phyloP scores from a whole-genome alignment of 2,329 filamentous ascomycete genomes.

The Fusarium foetens region DNA sequence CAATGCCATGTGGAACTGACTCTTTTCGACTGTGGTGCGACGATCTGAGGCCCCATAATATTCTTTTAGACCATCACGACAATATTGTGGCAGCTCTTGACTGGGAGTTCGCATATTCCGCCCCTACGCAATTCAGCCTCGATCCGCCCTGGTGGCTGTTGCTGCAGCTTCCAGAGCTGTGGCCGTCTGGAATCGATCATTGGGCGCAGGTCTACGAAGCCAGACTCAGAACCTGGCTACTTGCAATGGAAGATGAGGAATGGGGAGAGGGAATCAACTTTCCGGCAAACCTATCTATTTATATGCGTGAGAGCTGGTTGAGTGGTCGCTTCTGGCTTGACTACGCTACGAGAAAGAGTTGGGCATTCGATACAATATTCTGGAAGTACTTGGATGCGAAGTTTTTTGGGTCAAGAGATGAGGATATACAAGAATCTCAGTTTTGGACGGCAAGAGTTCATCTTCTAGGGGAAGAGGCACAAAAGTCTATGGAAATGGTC shows the following conservation, averaged over 20 bases:
- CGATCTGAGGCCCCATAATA: slow-evolving; percentile 43
- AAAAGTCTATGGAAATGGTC: neutral
- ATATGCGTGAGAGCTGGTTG: neutral
- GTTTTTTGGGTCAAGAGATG: neutral
- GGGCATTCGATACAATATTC: neutral
- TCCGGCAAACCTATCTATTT: neutral
- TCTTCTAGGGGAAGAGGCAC: neutral
- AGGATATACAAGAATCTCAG: neutral
- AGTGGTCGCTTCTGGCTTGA: neutral
- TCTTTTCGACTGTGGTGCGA: slow-evolving; percentile 47
- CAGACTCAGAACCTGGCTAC: neutral
- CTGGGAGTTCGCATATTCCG: neutral
- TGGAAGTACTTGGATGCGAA: neutral
- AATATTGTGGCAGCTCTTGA: neutral
- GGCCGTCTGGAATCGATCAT: neutral
- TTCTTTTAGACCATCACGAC: neutral
- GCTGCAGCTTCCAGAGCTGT: neutral
- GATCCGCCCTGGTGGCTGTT: neutral
- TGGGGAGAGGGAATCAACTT: neutral
- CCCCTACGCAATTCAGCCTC: neutral
- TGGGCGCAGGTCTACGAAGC: neutral
- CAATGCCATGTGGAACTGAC: neutral
- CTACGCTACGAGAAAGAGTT: neutral
- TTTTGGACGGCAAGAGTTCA: neutral
- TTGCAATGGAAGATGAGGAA: neutral